Evolutionary conservation across 306 rosid genomes (phyloP), one percentile per base, ranked within the genome.

Genomic region (Biancaea sappan): DNA sequence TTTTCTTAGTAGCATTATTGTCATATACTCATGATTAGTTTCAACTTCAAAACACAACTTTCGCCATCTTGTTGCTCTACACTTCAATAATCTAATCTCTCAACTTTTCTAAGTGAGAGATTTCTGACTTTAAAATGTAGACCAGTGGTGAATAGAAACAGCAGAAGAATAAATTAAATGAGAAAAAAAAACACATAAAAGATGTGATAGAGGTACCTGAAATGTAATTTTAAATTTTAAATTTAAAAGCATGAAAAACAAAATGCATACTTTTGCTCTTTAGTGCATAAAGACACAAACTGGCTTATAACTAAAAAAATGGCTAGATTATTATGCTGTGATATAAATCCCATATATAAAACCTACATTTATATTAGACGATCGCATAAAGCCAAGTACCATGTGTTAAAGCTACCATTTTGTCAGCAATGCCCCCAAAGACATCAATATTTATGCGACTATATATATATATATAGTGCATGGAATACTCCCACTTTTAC

Each of bases 341-440:
- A 78, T 65, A 48, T 61, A 48, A 22, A 54, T 76, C 29, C 59
- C 53, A 44, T 38, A 76, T n/a, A n/a, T 43, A 15, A 74, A 66
- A 52, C 38, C 28, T 79, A 12, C 54, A 59, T n/a, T 58, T 28
- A n/a, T n/a, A 62, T 35, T 43, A 29, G 64, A 43, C 53, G 44
- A 53, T 67, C 51, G 57, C 58, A 77, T 80, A 83, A 81, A 83
- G 86, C 56, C 53, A 50, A 47, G 66, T 22, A 58, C 57, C 79
- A 80, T 46, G 85, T 73, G 90, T 87, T 82, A 60, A n/a, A 87
- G 68, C 83, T 54, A 72, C 77, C 71, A 81, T 61, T 76, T 81
- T 72, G 77, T 84, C 82, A 73, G 88, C 86, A 85, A 78, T 79
- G 40, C 51, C 68, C 77, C 37, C 9, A 77, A 52, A 54, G 66